phyloP scores from a whole-genome alignment of 169 alveolate genomes.

The Hepatocystis sp. region DNA sequence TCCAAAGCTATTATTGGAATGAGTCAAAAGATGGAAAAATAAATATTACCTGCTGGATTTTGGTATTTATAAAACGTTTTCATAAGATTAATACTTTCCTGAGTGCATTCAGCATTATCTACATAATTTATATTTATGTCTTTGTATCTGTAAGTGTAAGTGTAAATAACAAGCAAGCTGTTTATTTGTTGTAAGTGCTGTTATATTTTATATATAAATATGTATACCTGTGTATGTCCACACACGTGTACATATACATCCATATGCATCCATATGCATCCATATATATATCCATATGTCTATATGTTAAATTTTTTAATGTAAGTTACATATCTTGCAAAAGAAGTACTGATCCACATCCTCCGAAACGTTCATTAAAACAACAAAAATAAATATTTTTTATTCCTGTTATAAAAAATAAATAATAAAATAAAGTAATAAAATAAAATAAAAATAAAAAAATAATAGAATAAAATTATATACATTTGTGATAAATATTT shows the following conservation, averaged over 20 bases:
- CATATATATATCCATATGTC: too few relatives aligned
- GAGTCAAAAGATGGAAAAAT: not conserved
- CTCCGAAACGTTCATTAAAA: constrained; percentile 89
- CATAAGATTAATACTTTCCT: constrained; percentile 59
- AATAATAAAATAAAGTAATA: too few relatives aligned
- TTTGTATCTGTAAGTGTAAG: constrained; percentile 11
- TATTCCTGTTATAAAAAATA: constrained; percentile 69
- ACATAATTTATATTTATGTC: constrained; percentile 37
- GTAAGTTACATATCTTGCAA: constrained; percentile 76
- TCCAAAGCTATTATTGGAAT: not conserved
- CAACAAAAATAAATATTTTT: constrained; percentile 85
- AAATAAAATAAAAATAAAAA: too few relatives aligned
- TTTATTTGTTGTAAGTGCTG: not conserved
- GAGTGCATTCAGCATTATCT: constrained; percentile 17
- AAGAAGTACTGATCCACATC: constrained; percentile 87
- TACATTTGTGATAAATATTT: too few relatives aligned
- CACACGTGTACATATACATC: too few relatives aligned
- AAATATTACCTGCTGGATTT: constrained; percentile 56
- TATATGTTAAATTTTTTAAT: not conserved
- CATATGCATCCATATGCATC: too few relatives aligned
- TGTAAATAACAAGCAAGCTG: not conserved
- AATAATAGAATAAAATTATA: too few relatives aligned
- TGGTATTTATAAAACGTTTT: constrained; percentile 47
- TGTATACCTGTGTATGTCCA: not conserved
- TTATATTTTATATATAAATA: not conserved